Percentiles rank a stretch among this genome's conserved stretches.
phyloP scores from a whole-genome alignment of 2,329 filamentous ascomycete genomes.

The Colletotrichum sp. region DNA sequence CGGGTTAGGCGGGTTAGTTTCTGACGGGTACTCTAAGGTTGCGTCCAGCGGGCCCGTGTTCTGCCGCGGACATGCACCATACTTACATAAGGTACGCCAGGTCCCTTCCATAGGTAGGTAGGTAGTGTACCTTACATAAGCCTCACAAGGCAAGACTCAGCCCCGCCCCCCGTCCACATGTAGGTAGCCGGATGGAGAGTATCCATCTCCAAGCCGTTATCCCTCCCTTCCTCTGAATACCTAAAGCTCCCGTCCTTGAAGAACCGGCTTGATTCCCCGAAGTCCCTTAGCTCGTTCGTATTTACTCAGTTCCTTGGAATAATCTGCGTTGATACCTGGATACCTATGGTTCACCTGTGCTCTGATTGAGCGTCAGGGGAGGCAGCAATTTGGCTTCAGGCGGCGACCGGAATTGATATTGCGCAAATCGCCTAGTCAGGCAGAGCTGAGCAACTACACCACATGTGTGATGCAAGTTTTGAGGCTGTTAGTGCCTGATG shows the following conservation, averaged over 20 bases:
- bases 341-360: neutral
- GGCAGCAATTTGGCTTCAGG: neutral
- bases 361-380: neutral
- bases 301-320: neutral
- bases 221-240: neutral
- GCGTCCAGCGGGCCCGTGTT: neutral
- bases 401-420: neutral
- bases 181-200: neutral
- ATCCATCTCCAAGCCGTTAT: neutral
- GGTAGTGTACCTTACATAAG: neutral
- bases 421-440: neutral
- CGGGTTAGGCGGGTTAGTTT: neutral
- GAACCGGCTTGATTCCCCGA: neutral
- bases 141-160: neutral
- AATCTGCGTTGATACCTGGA: neutral
- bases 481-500: neutral
- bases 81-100: neutral
- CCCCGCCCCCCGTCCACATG: too few relatives aligned
- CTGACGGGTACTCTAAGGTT: neutral
- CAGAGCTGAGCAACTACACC: neutral
- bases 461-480: neutral
- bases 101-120: too few relatives aligned
- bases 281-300: neutral
- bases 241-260: neutral
- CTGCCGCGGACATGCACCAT: neutral